phyloP scores from a whole-genome alignment of 2,329 filamentous ascomycete species.

The Aspergillus sp. region DNA sequence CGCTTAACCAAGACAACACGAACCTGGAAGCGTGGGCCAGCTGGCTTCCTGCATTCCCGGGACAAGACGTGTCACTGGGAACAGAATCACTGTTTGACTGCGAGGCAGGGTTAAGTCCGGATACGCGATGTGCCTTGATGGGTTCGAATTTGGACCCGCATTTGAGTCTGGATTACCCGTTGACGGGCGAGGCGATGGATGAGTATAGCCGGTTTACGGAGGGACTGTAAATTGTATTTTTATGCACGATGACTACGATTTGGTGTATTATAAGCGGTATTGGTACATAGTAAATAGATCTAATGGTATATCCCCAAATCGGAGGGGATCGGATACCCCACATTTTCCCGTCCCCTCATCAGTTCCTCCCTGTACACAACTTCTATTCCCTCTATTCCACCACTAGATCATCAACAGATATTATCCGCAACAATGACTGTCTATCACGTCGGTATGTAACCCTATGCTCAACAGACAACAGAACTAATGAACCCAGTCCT shows the following conservation, averaged over 20 bases:
- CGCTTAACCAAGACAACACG: neutral
- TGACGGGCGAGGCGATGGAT: neutral
- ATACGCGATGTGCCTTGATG: slow-evolving; percentile 15
- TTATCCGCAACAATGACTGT: slow-evolving; percentile 26
- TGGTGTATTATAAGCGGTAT: no score
- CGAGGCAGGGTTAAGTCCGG: slow-evolving; percentile 1
- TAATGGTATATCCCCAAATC: neutral
- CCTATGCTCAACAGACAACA: neutral
- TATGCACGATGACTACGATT: no score
- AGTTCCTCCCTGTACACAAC: neutral
- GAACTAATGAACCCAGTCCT: slow-evolving; percentile 25
- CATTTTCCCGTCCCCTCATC: neutral
- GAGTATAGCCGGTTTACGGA: neutral
- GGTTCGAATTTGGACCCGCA: slow-evolving; percentile 19
- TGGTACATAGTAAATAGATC: no score
- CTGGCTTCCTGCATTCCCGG: slow-evolving; percentile 20
- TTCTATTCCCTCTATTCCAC: neutral
- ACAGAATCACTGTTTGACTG: slow-evolving; percentile 16
- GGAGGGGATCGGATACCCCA: neutral
- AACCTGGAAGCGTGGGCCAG: neutral
- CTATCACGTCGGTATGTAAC: slow-evolving; percentile 33
- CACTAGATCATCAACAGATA: neutral
- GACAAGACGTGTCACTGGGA: slow-evolving; percentile 18
- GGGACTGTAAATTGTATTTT: neutral
- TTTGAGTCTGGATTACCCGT: neutral